phyloP scores from a whole-genome alignment of 495 filamentous ascomycete species.

The Neurospora sp. region DNA sequence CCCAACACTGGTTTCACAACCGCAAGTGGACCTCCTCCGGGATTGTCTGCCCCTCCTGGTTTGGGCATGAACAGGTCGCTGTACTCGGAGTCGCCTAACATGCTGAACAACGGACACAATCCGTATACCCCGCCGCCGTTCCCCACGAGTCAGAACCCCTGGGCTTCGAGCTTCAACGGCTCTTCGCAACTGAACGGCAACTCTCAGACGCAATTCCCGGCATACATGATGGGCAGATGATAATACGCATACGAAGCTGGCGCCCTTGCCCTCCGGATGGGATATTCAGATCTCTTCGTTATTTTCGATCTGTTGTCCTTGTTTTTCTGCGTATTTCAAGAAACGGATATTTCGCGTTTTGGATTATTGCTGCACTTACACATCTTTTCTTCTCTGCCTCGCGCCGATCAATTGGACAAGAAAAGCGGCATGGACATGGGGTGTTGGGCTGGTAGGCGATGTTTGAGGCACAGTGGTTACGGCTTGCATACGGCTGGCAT shows the following conservation, averaged over 20 bases:
- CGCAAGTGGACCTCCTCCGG: conserved; percentile 66
- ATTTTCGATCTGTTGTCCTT: conserved; percentile 2
- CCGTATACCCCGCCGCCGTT: conserved; percentile 12
- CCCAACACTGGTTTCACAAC: conserved; percentile 51
- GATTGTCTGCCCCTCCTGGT: conserved; percentile 59
- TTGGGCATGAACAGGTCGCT: conserved; percentile 36
- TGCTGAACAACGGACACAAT: conserved; percentile 6
- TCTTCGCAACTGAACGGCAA: conserved; percentile 12
- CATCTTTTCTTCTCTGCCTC: neutral
- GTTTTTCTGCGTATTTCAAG: neutral
- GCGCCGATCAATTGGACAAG: conserved; percentile 6
- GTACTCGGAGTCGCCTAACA: conserved; percentile 15
- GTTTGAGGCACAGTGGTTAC: conserved; percentile 1
- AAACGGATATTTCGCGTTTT: neutral
- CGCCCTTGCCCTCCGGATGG: neutral
- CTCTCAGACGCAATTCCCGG: conserved; percentile 10
- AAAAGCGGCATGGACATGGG: conserved; percentile 7
- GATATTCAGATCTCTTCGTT: neutral
- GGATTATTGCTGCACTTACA: neutral
- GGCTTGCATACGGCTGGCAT: conserved; percentile 8
- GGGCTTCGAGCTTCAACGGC: conserved; percentile 15
- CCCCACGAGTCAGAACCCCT: conserved; percentile 14
- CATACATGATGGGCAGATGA: conserved; percentile 25
- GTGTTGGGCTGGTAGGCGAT: conserved; percentile 5
- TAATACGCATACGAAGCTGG: neutral